Conservation (phyloP, 2,329 filamentous ascomycete genomes). For the Monosporascus ibericus region DNA sequence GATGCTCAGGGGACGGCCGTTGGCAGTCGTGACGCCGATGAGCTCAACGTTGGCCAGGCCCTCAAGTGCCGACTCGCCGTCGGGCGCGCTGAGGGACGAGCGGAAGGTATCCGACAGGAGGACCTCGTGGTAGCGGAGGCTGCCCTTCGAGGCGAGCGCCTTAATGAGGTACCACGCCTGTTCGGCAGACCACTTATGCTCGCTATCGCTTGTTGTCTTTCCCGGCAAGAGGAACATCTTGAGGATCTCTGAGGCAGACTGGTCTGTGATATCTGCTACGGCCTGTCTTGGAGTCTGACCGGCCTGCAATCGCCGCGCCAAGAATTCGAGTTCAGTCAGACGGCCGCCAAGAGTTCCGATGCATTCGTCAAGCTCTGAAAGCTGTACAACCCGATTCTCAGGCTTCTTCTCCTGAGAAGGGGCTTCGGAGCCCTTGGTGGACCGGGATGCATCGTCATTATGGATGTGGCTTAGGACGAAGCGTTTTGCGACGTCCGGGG, state of each 20-base stretch:
- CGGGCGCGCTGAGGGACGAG: constrained; percentile 44
- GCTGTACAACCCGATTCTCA: constrained; percentile 30
- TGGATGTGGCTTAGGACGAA: constrained; percentile 83
- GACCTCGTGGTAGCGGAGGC: constrained; percentile 78
- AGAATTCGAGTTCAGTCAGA: constrained; percentile 90
- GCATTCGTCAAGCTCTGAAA: constrained; percentile 70
- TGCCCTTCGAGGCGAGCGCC: constrained; percentile 61
- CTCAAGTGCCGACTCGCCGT: constrained; percentile 70
- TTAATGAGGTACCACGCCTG: constrained; percentile 91
- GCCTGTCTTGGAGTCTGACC: constrained; percentile 79
- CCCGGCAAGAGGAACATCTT: constrained; percentile 80
- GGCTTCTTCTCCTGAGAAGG: constrained; percentile 19
- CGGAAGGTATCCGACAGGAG: constrained; percentile 72
- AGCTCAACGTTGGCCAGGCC: constrained; percentile 80
- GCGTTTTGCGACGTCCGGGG: constrained; percentile 77
- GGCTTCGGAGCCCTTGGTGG: constrained; percentile 24
- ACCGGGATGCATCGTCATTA: constrained; percentile 30
- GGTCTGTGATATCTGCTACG: constrained; percentile 80
- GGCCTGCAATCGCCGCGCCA: constrained; percentile 81
- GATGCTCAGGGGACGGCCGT: constrained; percentile 73
- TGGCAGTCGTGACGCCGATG: constrained; percentile 65
- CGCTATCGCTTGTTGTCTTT: constrained; percentile 36
- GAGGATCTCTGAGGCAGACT: constrained; percentile 82
- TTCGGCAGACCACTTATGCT: constrained; percentile 66
- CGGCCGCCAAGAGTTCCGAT: constrained; percentile 82